phyloP scores from a whole-genome alignment of 495 filamentous ascomycete species.

The Pseudotulostoma volvatum region DNA sequence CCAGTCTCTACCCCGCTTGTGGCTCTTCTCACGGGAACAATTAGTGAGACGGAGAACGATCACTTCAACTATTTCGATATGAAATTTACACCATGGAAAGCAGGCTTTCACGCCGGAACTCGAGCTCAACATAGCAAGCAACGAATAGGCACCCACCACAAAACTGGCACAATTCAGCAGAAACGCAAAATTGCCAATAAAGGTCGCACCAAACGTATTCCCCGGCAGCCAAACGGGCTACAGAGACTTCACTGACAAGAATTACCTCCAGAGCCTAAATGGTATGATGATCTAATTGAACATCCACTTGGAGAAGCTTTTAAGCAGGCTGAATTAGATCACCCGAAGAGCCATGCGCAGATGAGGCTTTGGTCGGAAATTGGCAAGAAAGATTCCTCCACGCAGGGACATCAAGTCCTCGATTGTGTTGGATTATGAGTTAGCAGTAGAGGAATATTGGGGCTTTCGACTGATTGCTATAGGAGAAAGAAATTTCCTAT shows the following conservation, averaged over 20 bases:
- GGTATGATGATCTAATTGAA: not conserved
- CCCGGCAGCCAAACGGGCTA: not conserved
- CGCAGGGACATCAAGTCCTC: constrained; percentile 1
- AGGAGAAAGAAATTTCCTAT: too few species aligned
- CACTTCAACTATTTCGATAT: too few species aligned
- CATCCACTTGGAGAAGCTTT: not conserved
- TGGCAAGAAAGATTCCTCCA: not conserved
- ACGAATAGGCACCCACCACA: too few species aligned
- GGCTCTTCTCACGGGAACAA: too few species aligned
- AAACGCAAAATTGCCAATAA: too few species aligned
- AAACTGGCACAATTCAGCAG: too few species aligned
- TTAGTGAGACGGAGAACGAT: too few species aligned
- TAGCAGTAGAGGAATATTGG: too few species aligned
- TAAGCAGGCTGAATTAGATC: constrained; percentile 1
- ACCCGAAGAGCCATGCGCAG: constrained; percentile 1
- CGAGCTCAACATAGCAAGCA: too few species aligned
- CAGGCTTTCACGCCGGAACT: constrained; percentile 1
- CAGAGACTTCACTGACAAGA: not conserved
- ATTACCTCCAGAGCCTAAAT: not conserved
- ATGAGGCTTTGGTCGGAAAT: not conserved
- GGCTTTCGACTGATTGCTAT: too few species aligned
- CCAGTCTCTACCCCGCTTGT: too few species aligned
- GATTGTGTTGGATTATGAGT: constrained; percentile 6
- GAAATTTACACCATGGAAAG: too few species aligned
- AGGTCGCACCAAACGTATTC: not conserved